Evolutionary conservation across 352 stramenopile genomes (phyloP), one percentile per base, ranked within the genome.

Genomic region (Globisporangium acanthophoron): DNA sequence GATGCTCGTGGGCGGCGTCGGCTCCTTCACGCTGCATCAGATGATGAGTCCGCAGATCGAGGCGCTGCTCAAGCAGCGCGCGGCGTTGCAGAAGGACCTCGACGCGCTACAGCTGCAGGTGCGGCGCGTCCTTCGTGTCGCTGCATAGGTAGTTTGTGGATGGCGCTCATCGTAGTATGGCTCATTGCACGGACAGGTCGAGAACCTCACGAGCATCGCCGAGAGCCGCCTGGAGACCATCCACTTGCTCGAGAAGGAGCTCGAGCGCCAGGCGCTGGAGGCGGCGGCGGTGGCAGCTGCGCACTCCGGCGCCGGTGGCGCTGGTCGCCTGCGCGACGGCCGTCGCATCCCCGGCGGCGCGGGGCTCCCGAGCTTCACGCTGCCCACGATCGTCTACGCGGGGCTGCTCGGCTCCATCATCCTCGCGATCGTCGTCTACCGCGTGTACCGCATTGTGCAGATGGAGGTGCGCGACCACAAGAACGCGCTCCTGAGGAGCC

Each of bases 41-140:
- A 79, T 89, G 69, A 79, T 88, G 66, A 88, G 76, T 59, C 80
- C 80, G 9, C 74, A 91, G 66, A 88, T 88, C 52, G 78, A 88
- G 53, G 74, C 76, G 58, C 73, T 88, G 18, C 64, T 84, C 43
- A 69, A 73, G 43, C 70, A 91, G 62, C 76, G 78, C 40, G 74
- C 75, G 52, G 62, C 56, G 27, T 60, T 91, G n/a, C 77, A 83
- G 58, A 56, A 74, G n/a, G 64, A 83, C 11, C 69, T 88, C 18
- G 68, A 73, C 37, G 58, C 55, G 47, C 53, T 87, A 37, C 74
- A 71, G 33, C 60, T 74, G 16, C 76, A 88, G 71, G 77, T 85
- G 37, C 13, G 37, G 33, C 33, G 33, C 33, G 33, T 3, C 24
- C 52, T 37, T 15, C 40, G 33, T 24, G 33, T 37, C 5, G 11